Conservation (phyloP, 2,329 filamentous ascomycete species). For the Raffaelea deltoideospora region DNA sequence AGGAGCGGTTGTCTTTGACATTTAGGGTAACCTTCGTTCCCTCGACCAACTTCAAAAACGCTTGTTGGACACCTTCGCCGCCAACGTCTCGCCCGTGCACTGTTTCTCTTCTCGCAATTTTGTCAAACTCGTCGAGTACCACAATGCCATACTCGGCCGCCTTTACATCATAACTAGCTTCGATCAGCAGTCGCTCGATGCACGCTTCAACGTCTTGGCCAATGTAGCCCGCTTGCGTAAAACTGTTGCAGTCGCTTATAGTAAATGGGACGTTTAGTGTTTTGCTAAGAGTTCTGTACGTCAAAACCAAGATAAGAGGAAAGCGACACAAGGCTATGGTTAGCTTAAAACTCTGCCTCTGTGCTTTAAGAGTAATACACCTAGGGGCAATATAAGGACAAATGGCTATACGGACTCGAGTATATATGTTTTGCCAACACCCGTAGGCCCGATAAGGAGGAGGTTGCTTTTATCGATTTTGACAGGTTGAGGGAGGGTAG, state of each 20-base stretch:
- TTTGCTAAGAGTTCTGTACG: slow-evolving; percentile 64
- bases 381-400: too few species aligned
- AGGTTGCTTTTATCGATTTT: slow-evolving; percentile 95
- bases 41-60: slow-evolving; percentile 87
- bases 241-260: slow-evolving; percentile 89
- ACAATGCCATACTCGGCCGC: slow-evolving; percentile 85
- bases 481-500: slow-evolving; percentile 30
- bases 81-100: slow-evolving; percentile 86
- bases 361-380: slow-evolving; percentile 14
- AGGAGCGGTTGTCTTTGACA: slow-evolving; percentile 61
- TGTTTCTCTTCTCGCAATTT: slow-evolving; percentile 80
- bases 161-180: slow-evolving; percentile 76
- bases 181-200: slow-evolving; percentile 77
- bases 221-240: slow-evolving; percentile 94
- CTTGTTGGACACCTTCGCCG: slow-evolving; percentile 93
- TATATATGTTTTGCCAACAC: slow-evolving; percentile 94
- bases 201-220: slow-evolving; percentile 96
- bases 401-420: slow-evolving; percentile 35
- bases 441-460: slow-evolving; percentile 77
- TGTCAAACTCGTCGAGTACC: slow-evolving; percentile 93
- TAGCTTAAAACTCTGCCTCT: too few species aligned
- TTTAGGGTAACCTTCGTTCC: slow-evolving; percentile 87
- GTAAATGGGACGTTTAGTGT: slow-evolving; percentile 91
- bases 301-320: neutral
- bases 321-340: neutral